These are phyloP conservation scores for Alternaria sp. DNA, from an alignment of 2,329 filamentous ascomycete species.

Conservation along the genomic window DNA sequence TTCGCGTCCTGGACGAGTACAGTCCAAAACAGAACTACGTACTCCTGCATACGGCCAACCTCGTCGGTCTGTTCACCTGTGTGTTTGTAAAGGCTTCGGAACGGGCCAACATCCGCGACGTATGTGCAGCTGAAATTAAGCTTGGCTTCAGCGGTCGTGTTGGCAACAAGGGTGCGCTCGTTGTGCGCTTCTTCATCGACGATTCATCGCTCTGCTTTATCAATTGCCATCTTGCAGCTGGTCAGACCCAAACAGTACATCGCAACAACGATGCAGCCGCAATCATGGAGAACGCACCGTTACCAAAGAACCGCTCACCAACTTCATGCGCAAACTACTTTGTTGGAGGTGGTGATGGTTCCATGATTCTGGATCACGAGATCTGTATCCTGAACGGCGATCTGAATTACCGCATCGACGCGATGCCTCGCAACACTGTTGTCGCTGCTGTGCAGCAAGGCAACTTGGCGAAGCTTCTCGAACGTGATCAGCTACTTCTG, in stretches of 20 bases:
- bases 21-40: constrained; percentile 82
- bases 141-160: constrained; percentile 94
- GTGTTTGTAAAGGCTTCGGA: constrained; percentile 88
- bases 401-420: constrained; percentile 97
- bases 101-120: constrained; percentile 75
- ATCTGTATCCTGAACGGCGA: constrained; percentile 97
- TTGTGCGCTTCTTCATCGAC: constrained; percentile 90
- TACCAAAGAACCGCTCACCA: constrained; percentile 75
- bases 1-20: constrained; percentile 80
- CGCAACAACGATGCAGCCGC: constrained; percentile 91
- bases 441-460: constrained; percentile 81
- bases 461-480: constrained; percentile 84
- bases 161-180: constrained; percentile 93
- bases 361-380: constrained; percentile 95
- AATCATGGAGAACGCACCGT: constrained; percentile 79
- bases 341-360: constrained; percentile 90
- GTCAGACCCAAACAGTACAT: constrained; percentile 86
- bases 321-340: constrained; percentile 75
- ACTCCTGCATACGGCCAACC: constrained; percentile 83
- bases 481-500: constrained; percentile 90
- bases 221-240: constrained; percentile 96
- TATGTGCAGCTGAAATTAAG: constrained; percentile 85
- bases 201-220: constrained; percentile 95
- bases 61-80: constrained; percentile 95
- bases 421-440: constrained; percentile 92